These are phyloP conservation scores for Malassezia obtusa DNA, from an alignment of 1,284 basidiomycete genomes.

Conservation along the genomic window DNA sequence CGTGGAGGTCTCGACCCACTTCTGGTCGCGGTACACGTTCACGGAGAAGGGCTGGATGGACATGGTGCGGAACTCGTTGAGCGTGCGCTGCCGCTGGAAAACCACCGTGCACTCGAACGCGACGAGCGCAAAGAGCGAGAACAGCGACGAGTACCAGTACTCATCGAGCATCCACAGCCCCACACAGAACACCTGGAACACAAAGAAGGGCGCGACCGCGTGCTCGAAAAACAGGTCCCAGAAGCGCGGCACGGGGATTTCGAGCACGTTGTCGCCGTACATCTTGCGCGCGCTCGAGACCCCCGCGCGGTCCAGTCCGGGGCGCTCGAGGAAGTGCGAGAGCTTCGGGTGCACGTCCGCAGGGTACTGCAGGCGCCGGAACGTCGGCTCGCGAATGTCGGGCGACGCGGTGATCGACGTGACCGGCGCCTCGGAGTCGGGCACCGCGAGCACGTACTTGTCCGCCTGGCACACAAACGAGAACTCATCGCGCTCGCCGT, in stretches of 20 bases:
- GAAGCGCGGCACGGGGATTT: slow-evolving; percentile 45
- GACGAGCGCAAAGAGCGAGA: slow-evolving; percentile 47
- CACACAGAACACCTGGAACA: slow-evolving; percentile 48
- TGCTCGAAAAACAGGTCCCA: slow-evolving; percentile 45
- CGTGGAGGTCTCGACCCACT: slow-evolving; percentile 37
- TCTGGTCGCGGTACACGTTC: slow-evolving; percentile 35
- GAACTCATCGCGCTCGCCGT: slow-evolving; percentile 54
- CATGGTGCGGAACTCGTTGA: slow-evolving; percentile 48
- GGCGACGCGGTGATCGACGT: slow-evolving; percentile 37
- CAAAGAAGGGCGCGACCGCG: slow-evolving; percentile 47
- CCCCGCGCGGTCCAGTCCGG: slow-evolving; percentile 49
- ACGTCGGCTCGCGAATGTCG: slow-evolving; percentile 55
- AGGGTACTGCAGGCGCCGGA: slow-evolving; percentile 80
- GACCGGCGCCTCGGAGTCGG: slow-evolving; percentile 34
- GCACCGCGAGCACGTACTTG: slow-evolving; percentile 67
- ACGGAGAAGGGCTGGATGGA: slow-evolving; percentile 45
- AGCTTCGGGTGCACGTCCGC: slow-evolving; percentile 66
- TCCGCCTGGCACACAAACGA: slow-evolving; percentile 94
- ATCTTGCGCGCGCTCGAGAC: slow-evolving; percentile 36
- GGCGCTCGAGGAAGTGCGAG: slow-evolving; percentile 58
- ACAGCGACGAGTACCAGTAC: slow-evolving; percentile 47
- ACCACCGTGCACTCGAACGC: slow-evolving; percentile 47
- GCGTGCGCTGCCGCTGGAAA: slow-evolving; percentile 42
- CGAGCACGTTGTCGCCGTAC: slow-evolving; percentile 41
- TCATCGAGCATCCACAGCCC: slow-evolving; percentile 48